phyloP scores from a whole-genome alignment of 495 filamentous ascomycete species.

The Pseudotulostoma volvatum region DNA sequence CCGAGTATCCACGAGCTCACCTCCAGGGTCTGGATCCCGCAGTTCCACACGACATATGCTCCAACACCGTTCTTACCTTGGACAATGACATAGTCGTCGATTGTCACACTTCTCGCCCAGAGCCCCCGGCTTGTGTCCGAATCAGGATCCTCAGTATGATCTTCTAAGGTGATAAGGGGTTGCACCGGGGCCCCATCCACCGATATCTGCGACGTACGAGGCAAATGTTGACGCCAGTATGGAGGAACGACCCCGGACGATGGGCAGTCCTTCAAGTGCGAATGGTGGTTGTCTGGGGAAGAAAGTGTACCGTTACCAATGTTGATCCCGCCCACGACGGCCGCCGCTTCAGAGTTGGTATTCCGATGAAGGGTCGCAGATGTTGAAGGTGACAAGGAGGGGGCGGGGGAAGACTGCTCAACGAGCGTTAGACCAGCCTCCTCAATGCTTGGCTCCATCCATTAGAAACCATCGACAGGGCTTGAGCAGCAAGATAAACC shows the following conservation, averaged over 20 bases:
- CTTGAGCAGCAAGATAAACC: too few species aligned
- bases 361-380: constrained; percentile 4
- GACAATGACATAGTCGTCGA: constrained; percentile 52
- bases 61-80: constrained; percentile 46
- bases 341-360: constrained; percentile 1
- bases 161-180: constrained; percentile 46
- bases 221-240: constrained; percentile 34
- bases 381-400: constrained; percentile 7
- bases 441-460: constrained; percentile 35
- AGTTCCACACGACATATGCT: constrained; percentile 62
- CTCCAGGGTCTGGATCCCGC: constrained; percentile 51
- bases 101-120: constrained; percentile 49
- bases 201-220: constrained; percentile 29
- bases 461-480: constrained; percentile 28
- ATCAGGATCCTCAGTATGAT: constrained; percentile 47
- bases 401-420: constrained; percentile 15
- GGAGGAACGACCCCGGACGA: constrained; percentile 30
- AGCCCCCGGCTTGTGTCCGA: constrained; percentile 43
- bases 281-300: not conserved
- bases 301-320: constrained; percentile 5
- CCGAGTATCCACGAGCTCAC: constrained; percentile 35
- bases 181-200: constrained; percentile 15
- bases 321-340: constrained; percentile 2
- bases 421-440: constrained; percentile 20
- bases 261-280: constrained; percentile 8